Percentiles rank a stretch among this genome's conserved stretches.
Evolutionary conservation across 768 basidiomycete genomes (phyloP).

Genomic region (Phlegmacium glaucopus): DNA sequence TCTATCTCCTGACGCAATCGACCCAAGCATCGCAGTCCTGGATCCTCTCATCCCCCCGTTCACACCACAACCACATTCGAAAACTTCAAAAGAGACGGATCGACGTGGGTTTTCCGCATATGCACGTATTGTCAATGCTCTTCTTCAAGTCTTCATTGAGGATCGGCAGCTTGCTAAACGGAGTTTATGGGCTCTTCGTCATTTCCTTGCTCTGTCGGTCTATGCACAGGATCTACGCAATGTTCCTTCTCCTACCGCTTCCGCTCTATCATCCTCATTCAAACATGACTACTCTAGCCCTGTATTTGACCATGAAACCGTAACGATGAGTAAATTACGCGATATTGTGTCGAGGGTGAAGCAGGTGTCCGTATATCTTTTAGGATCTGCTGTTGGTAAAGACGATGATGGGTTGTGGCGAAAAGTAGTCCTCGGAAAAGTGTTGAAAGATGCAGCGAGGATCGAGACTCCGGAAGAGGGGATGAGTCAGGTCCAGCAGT

Average conservation of each 20-base stretch:
- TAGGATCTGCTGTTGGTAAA: conserved; percentile 34
- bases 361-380: conserved; percentile 59
- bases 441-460: conserved; percentile 10
- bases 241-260: conserved; percentile 37
- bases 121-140: conserved; percentile 54
- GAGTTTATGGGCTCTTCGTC: conserved; percentile 66
- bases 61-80: conserved; percentile 16
- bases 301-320: conserved; percentile 40
- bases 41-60: conserved; percentile 55
- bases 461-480: conserved; percentile 12
- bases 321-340: conserved; percentile 27
- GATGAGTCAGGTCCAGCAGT: conserved; percentile 13
- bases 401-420: conserved; percentile 50
- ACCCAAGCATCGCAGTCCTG: conserved; percentile 56
- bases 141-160: conserved; percentile 51
- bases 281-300: conserved; percentile 27
- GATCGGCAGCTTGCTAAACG: conserved; percentile 59
- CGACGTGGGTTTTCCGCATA: conserved; percentile 56
- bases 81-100: conserved; percentile 31
- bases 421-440: conserved; percentile 31
- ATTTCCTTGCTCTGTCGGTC: conserved; percentile 59
- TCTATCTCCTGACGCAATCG: conserved; percentile 44
- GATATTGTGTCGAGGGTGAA: conserved; percentile 45
- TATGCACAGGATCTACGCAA: conserved; percentile 62
- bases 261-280: no score